Evolutionary conservation across 345 rosid species (phyloP), one percentile per base, ranked within the genome.

Genomic region (Syzygium aromaticum): DNA sequence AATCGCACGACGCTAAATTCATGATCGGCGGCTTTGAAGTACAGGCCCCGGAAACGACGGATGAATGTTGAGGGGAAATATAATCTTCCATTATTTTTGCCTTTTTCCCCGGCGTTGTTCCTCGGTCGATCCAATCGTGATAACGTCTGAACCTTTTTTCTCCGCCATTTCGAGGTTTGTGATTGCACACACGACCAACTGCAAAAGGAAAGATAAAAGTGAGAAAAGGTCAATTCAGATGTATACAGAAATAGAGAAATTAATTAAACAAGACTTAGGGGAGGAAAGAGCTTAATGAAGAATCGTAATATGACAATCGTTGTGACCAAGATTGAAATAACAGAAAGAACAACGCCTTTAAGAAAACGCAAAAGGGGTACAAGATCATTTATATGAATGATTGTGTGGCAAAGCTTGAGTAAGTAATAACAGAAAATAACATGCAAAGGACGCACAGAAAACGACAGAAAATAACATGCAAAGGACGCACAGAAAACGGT

Each of bases 41-140:
- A 25, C 25, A 1, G 64, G 30, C 64, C 25, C 25, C 64, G 64
- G 64, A 0, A 59, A 59, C 0, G 30, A 59, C 1, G 64, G 30
- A 59, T 2, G 64, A 59, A 25, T 5, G 64, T 27, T 25, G 30
- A 27, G 16, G 64, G 64, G 30, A 59, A 59, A 27, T 59, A 59
- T 6, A 11, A 59, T 59, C 25, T 59, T 59, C 64, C 16, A 27
- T 59, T 25, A 59, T 11, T 59, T 59, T 59, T 11, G 9, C 30
- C 1, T 59, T 59, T 59, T 59, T 27, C 30, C 67, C 30, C 0
- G 7, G 67, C 30, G 67, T 27, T 59, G 8, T 59, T 59, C 67
- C 2, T 11, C 16, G 0, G 3, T 27, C 3, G 30, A 59, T 59
- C 0, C 4, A 2, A 59, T 27, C 67, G 28, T 59, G 5, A 59